phyloP scores from a whole-genome alignment of 2,329 filamentous ascomycete genomes.

The Dichotomopilus funicola region DNA sequence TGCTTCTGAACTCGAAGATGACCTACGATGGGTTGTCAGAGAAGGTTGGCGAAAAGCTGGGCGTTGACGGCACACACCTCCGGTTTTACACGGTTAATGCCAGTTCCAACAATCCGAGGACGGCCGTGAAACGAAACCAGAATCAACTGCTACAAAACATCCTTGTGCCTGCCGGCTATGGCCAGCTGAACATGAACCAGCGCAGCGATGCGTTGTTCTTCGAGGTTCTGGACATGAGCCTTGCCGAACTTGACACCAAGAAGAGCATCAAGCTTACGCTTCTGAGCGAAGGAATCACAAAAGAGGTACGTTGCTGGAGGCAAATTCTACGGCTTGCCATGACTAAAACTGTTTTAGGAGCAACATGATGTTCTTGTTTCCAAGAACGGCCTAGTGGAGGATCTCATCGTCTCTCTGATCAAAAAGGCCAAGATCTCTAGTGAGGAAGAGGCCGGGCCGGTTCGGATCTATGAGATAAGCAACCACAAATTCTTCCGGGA shows the following conservation, averaged over 20 bases:
- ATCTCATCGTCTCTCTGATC: constrained; percentile 68
- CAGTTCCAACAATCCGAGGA: constrained; percentile 69
- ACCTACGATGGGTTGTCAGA: constrained; percentile 80
- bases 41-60: constrained; percentile 72
- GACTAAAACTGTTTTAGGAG: constrained; percentile 48
- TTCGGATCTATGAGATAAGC: constrained; percentile 78
- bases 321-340: constrained; percentile 16
- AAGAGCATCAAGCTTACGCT: constrained; percentile 78
- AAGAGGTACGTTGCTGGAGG: constrained; percentile 58
- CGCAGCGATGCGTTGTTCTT: constrained; percentile 77
- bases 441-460: constrained; percentile 60
- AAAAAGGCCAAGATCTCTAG: constrained; percentile 76
- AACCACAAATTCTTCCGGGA: constrained; percentile 79
- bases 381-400: constrained; percentile 74
- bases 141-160: constrained; percentile 72
- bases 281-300: constrained; percentile 83
- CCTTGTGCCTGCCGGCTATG: constrained; percentile 65
- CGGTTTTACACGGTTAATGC: constrained; percentile 84
- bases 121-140: constrained; percentile 64
- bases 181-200: constrained; percentile 63
- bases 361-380: constrained; percentile 75
- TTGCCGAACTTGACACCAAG: constrained; percentile 89
- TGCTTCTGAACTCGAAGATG: constrained; percentile 81
- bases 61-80: constrained; percentile 75
- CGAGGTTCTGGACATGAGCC: constrained; percentile 87